Base-by-base conservation (phyloP, 2,329 filamentous ascomycete species). In the Sporothrix luriei region DNA sequence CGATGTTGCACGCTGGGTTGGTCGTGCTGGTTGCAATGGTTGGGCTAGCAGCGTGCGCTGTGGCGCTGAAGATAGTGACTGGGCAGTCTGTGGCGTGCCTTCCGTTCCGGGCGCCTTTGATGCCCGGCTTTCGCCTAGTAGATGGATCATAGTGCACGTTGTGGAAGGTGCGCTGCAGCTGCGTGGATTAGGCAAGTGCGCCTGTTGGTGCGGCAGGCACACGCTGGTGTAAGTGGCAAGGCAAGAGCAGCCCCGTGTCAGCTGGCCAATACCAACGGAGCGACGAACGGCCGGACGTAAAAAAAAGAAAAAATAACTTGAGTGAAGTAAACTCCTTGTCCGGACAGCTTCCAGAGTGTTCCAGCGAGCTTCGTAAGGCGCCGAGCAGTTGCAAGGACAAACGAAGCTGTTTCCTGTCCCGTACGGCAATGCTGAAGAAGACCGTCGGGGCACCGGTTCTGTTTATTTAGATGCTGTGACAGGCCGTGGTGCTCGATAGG, bases 191-290 rank as follows among this genome's bases (percentile, higher is more conserved):
- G 43, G 49, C 49, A 52, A 21, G 49, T 52, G 49, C 54, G 14
- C n/a, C n/a, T n/a, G n/a, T n/a, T n/a, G n/a, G n/a, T n/a, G n/a
- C n/a, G n/a, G n/a, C n/a, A n/a, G n/a, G n/a, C n/a, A n/a, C n/a
- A n/a, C n/a, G n/a, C 7, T 13, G 14, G 54, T 59, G 54, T 40
- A 59, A 59, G 54, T 59, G 55, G 51, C 51, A 54, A 19, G 55
- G 51, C 51, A 54, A 19, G 51, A 29, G 51, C 51, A 14, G 7
- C 24, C 51, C 21, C 6, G 55, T 59, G 55, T 3, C 38, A 54
- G 16, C 33, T 51, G 48, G 14, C 16, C 40, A 46, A 16, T 16
- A 46, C 7, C 16, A 38, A 59, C 40, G 29, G 9, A n/a, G 9
- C 14, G 16, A 21, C 40, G 16, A 54, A 54, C 51, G 55, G 33